Evolutionary conservation across 257 asterid species (phyloP).

Genomic region (Datura wrightii): DNA sequence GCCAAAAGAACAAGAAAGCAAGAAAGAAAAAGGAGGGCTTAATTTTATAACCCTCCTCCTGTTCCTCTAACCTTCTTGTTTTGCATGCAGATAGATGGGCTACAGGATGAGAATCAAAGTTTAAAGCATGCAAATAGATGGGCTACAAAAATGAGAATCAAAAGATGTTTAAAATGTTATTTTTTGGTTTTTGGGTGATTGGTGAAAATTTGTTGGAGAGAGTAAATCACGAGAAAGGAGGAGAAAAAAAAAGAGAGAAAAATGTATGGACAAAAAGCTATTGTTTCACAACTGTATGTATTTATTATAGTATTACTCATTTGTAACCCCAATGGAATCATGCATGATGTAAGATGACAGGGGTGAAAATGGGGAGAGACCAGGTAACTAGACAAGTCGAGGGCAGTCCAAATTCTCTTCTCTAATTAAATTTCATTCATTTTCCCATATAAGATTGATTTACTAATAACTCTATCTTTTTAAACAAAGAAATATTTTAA

Average conservation of each 20-base stretch:
- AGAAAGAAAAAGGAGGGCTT: slow-evolving; percentile 5
- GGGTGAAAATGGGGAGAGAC: neutral
- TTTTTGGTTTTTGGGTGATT: neutral
- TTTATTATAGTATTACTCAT: neutral
- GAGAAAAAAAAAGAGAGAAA: neutral
- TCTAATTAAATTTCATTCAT: neutral
- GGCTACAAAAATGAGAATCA: too few relatives aligned
- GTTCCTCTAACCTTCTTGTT: neutral
- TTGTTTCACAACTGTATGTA: neutral
- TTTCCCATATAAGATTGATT: too few relatives aligned
- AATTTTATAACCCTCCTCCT: neutral
- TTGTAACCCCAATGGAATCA: neutral
- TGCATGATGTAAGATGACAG: neutral
- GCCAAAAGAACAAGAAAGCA: slow-evolving; percentile 4
- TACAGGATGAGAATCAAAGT: slow-evolving; percentile 9
- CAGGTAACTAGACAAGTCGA: neutral
- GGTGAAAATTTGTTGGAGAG: neutral
- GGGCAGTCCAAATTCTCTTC: neutral
- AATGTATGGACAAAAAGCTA: neutral
- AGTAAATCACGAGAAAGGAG: slow-evolving; percentile 12
- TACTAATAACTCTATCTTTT: too few relatives aligned
- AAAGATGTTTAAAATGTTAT: neutral
- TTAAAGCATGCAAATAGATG: neutral
- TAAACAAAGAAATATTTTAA: too few relatives aligned
- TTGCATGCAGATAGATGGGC: slow-evolving; percentile 22